Evolutionary conservation across 768 basidiomycete genomes (phyloP).

Genomic region (Rhizopogon vinicolor): DNA sequence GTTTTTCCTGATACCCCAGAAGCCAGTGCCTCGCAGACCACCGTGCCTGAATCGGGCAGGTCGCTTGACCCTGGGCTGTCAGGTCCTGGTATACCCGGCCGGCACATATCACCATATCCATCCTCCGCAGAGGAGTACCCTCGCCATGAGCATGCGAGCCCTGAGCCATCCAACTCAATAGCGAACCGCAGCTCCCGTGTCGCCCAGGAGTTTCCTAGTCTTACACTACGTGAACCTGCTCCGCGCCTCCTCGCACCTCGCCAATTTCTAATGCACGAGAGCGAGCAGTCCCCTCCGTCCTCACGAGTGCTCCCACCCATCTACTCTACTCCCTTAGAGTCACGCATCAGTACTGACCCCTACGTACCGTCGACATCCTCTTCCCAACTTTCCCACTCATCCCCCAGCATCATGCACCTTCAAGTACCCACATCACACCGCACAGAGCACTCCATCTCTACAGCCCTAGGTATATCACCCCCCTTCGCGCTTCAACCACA

Average conservation of each 20-base stretch:
- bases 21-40: slow-evolving; percentile 9
- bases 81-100: slow-evolving; percentile 53
- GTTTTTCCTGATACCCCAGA: slow-evolving; percentile 8
- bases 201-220: slow-evolving; percentile 6
- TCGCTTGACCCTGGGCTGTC: slow-evolving; percentile 37
- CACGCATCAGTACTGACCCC: slow-evolving; percentile 11
- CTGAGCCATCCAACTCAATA: slow-evolving; percentile 1
- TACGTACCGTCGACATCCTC: slow-evolving; percentile 16
- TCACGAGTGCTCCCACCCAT: slow-evolving; percentile 27
- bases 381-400: slow-evolving; percentile 29
- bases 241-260: slow-evolving; percentile 10
- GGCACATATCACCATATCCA: slow-evolving; percentile 13
- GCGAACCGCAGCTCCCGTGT: slow-evolving; percentile 4
- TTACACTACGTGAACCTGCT: slow-evolving; percentile 7
- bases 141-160: slow-evolving; percentile 7
- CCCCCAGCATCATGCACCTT: slow-evolving; percentile 10
- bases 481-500: slow-evolving; percentile 65
- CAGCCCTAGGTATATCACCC: slow-evolving; percentile 31
- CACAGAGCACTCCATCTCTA: slow-evolving; percentile 9
- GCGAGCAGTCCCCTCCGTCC: slow-evolving; percentile 18
- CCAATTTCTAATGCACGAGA: slow-evolving; percentile 6
- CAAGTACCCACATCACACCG: slow-evolving; percentile 18
- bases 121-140: slow-evolving; percentile 15
- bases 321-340: slow-evolving; percentile 11
- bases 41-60: slow-evolving; percentile 11